Evolutionary conservation across 1,284 basidiomycete genomes (phyloP).

Genomic region (Melampsora larici-populina): DNA sequence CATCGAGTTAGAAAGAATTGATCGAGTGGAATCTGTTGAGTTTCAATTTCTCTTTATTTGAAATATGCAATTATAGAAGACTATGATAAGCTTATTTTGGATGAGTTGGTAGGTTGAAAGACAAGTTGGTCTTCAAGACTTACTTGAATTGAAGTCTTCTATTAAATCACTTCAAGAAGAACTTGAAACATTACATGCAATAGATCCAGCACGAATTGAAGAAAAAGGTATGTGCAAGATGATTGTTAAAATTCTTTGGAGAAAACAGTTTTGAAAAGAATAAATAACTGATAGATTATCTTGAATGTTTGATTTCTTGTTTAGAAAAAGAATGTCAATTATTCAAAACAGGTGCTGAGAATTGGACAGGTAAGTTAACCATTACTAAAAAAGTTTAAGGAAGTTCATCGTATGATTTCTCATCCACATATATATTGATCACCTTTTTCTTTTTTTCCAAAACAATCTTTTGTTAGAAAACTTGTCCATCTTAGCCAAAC

Average conservation of each 20-base stretch:
- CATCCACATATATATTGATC: background rate
- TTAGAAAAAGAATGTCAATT: slow-evolving; percentile 22
- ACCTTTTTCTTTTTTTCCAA: background rate
- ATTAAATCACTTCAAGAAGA: slow-evolving; percentile 16
- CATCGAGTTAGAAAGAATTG: slow-evolving; percentile 2
- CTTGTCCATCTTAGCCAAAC: background rate
- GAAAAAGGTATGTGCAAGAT: slow-evolving; percentile 26
- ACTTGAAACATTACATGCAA: slow-evolving; percentile 14
- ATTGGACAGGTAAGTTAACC: slow-evolving; percentile 34
- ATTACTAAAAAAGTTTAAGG: background rate
- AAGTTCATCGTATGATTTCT: background rate
- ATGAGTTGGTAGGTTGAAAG: background rate
- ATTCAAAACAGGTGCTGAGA: slow-evolving; percentile 36
- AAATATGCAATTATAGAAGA: too few species aligned
- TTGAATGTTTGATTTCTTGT: too few species aligned
- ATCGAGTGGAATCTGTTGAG: slow-evolving; percentile 17
- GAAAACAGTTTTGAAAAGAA: background rate
- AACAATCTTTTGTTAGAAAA: too few species aligned
- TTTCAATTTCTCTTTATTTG: background rate
- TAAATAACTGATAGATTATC: background rate
- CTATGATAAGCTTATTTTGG: background rate
- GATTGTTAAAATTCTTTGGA: background rate
- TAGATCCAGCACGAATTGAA: slow-evolving; percentile 13
- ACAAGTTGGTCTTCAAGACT: background rate
- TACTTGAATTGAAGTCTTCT: background rate